Conservation (phyloP, 1,284 basidiomycete species). For the Ustilago loliicola region DNA sequence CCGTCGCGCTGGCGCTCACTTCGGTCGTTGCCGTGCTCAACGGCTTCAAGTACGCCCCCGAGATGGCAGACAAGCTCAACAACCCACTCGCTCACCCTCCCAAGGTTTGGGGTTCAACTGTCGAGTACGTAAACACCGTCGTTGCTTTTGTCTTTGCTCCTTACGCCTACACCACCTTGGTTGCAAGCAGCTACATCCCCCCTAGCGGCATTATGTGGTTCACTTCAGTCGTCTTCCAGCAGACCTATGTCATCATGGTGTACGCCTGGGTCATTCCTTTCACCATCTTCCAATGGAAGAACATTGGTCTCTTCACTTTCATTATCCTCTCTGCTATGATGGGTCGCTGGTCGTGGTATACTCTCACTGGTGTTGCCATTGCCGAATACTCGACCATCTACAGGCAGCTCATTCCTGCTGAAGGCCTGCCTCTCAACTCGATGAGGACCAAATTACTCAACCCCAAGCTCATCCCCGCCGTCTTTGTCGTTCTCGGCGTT, state of each 20-base stretch:
- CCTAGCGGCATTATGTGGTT: slow-evolving; percentile 57
- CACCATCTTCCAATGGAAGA: slow-evolving; percentile 54
- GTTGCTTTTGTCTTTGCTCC: slow-evolving; percentile 51
- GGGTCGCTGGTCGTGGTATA: slow-evolving; percentile 62
- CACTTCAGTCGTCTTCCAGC: slow-evolving; percentile 56
- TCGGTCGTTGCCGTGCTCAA: slow-evolving; percentile 38
- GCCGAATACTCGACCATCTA: slow-evolving; percentile 56
- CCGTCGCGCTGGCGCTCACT: slow-evolving; percentile 50
- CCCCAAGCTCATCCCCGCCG: slow-evolving; percentile 41
- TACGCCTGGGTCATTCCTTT: slow-evolving; percentile 59
- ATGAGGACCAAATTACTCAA: slow-evolving; percentile 43
- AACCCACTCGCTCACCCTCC: slow-evolving; percentile 53
- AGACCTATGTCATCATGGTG: slow-evolving; percentile 57
- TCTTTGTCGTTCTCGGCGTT: slow-evolving; percentile 49
- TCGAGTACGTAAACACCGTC: slow-evolving; percentile 58
- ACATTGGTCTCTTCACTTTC: slow-evolving; percentile 43
- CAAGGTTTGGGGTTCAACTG: slow-evolving; percentile 39
- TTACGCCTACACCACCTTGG: slow-evolving; percentile 44
- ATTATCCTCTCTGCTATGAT: slow-evolving; percentile 55
- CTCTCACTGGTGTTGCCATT: slow-evolving; percentile 57
- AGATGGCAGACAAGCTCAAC: slow-evolving; percentile 39
- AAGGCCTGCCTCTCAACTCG: slow-evolving; percentile 47
- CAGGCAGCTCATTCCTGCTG: slow-evolving; percentile 33
- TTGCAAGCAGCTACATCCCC: slow-evolving; percentile 51
- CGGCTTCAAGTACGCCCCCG: slow-evolving; percentile 49